phyloP scores from a whole-genome alignment of 148 eudicot genomes.

The Camellia sinensis region DNA sequence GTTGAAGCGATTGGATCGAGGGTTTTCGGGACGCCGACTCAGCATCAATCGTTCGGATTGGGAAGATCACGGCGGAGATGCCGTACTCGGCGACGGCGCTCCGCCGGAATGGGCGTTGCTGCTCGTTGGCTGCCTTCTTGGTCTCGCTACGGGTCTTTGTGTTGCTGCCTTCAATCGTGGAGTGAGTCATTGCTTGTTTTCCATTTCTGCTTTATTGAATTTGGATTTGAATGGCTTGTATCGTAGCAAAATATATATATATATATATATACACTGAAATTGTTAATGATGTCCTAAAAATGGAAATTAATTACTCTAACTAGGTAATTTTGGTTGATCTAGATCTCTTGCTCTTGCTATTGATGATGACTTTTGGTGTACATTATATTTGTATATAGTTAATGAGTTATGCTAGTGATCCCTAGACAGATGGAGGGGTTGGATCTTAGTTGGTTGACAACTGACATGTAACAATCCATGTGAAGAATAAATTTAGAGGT shows the following conservation, averaged over 20 bases:
- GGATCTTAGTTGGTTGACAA: too few species aligned
- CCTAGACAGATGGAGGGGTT: too few species aligned
- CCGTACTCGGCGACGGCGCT: slow-evolving; percentile 53
- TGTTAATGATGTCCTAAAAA: not conserved
- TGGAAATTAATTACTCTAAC: not conserved
- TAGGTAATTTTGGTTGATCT: not conserved
- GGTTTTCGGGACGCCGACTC: slow-evolving; percentile 33
- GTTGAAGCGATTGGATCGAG: slow-evolving; percentile 46
- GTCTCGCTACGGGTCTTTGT: slow-evolving; percentile 92
- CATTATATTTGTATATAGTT: too few species aligned
- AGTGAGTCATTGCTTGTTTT: slow-evolving; percentile 33
- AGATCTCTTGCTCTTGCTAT: not conserved
- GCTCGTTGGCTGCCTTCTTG: slow-evolving; percentile 86
- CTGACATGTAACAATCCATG: too few species aligned
- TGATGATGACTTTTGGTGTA: not conserved
- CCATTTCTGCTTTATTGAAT: not conserved
- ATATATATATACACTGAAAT: too few species aligned
- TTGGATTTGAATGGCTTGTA: not conserved
- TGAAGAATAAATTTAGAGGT: too few species aligned
- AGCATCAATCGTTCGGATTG: slow-evolving; percentile 24
- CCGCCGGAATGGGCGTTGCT: slow-evolving; percentile 98
- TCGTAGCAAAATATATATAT: too few species aligned
- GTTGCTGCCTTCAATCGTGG: slow-evolving; percentile 88
- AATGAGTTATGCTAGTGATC: too few species aligned
- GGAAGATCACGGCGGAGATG: slow-evolving; percentile 35